These are phyloP conservation scores for Coemansia sp. DNA, from an alignment of 192 early-diverging fungal genomes.

Conservation along the genomic window DNA sequence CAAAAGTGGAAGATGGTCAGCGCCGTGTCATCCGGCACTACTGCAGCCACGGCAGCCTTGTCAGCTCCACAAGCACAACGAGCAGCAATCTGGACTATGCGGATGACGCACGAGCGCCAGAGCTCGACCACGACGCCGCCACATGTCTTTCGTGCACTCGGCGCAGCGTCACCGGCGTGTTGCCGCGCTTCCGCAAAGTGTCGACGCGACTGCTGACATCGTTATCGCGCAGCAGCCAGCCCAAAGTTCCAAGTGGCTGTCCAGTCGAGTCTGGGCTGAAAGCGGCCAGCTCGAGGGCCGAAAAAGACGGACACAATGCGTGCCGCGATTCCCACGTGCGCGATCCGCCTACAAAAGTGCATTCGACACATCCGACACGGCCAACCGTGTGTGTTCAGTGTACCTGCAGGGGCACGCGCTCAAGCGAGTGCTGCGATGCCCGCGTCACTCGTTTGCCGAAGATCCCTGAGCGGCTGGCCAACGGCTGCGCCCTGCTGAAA, in stretches of 20 bases:
- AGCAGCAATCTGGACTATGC: constrained; percentile 10
- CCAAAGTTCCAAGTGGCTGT: constrained; percentile 14
- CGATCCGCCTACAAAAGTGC: constrained; percentile 26
- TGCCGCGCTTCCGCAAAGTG: constrained; percentile 44
- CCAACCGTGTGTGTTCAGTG: constrained; percentile 31
- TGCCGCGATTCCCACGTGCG: constrained; percentile 14
- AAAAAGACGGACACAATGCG: not conserved
- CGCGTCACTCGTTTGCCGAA: constrained; percentile 11
- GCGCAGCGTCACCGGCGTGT: constrained; percentile 41
- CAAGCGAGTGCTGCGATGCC: not conserved
- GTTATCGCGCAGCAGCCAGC: constrained; percentile 30
- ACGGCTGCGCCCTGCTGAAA: constrained; percentile 49
- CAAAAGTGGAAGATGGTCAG: constrained; percentile 25
- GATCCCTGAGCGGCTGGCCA: constrained; percentile 41
- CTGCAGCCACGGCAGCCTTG: constrained; percentile 37
- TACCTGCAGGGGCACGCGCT: not conserved
- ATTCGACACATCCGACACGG: constrained; percentile 20
- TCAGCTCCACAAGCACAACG: constrained; percentile 10
- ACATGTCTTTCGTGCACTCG: constrained; percentile 43
- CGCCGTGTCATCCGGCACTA: constrained; percentile 20
- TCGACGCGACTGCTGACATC: constrained; percentile 32
- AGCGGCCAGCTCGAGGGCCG: constrained; percentile 7
- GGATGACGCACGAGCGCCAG: constrained; percentile 5
- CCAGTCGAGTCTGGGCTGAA: constrained; percentile 12
- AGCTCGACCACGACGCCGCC: constrained; percentile 28